A percentile compares a stretch with the other conserved stretches of the same genome.
phyloP scores from a whole-genome alignment of 2,329 filamentous ascomycete species.

The Beauveria caledonica region DNA sequence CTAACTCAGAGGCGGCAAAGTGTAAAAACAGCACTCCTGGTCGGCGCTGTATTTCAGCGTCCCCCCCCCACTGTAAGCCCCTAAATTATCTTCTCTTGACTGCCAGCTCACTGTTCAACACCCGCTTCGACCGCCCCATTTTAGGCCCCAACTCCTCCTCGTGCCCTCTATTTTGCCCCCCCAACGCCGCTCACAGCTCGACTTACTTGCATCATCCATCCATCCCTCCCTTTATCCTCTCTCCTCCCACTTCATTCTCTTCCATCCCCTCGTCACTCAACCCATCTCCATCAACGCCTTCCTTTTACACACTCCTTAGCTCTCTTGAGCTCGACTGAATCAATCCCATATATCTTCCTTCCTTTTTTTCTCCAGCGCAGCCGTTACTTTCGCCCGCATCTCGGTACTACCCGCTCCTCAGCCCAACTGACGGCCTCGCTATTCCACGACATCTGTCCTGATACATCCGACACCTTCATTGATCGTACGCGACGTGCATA shows the following conservation, averaged over 20 bases:
- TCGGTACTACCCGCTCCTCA: background rate
- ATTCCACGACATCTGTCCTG: constrained; percentile 11
- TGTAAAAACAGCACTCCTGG: no score
- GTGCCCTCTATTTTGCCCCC: background rate
- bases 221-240: constrained; percentile 8
- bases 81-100: background rate
- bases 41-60: no score
- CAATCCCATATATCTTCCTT: constrained; percentile 29
- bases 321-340: constrained; percentile 22
- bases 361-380: constrained; percentile 15
- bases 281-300: constrained; percentile 22
- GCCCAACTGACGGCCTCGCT: constrained; percentile 2
- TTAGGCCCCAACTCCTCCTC: background rate
- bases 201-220: constrained; percentile 9
- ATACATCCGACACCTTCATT: constrained; percentile 15
- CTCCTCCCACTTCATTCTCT: background rate
- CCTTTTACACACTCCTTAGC: constrained; percentile 31
- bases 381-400: background rate
- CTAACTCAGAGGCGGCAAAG: no score
- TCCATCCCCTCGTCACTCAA: background rate
- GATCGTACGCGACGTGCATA: constrained; percentile 37
- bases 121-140: background rate
- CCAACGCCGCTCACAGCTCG: background rate
- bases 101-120: background rate
- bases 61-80: no score